phyloP scores from a whole-genome alignment of 2,329 filamentous ascomycete species.

The Lojkania enalia region DNA sequence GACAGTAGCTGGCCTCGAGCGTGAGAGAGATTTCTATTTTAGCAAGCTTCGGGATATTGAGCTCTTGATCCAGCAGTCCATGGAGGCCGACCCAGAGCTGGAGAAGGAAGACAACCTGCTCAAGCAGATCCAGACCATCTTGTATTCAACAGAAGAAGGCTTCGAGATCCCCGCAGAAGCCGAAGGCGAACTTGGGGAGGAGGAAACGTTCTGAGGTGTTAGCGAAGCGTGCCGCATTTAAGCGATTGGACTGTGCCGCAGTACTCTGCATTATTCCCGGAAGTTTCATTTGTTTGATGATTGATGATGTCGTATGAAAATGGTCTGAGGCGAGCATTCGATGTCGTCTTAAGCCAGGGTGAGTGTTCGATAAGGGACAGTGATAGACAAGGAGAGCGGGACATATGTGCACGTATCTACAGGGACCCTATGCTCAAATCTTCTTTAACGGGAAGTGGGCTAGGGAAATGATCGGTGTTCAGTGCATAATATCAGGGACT shows the following conservation, averaged over 20 bases:
- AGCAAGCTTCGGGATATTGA: slow-evolving; percentile 98
- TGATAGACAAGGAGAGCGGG: slow-evolving; percentile 3
- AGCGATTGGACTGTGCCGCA: slow-evolving; percentile 30
- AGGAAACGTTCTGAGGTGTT: slow-evolving; percentile 47
- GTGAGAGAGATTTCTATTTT: slow-evolving; percentile 98
- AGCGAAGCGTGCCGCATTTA: slow-evolving; percentile 33
- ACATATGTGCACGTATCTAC: slow-evolving; percentile 11
- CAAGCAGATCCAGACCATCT: slow-evolving; percentile 93
- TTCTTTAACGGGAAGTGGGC: too few species aligned
- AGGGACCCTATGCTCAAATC: slow-evolving; percentile 4
- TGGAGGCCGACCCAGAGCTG: slow-evolving; percentile 88
- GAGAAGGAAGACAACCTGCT: slow-evolving; percentile 93
- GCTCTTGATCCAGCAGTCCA: slow-evolving; percentile 86
- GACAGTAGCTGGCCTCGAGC: slow-evolving; percentile 90
- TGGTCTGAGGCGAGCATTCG: not conserved
- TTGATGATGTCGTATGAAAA: slow-evolving; percentile 11
- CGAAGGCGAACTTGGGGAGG: slow-evolving; percentile 73
- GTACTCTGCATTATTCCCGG: slow-evolving; percentile 35
- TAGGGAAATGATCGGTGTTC: too few species aligned
- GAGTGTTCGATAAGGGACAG: slow-evolving; percentile 5
- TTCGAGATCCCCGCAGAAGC: slow-evolving; percentile 88
- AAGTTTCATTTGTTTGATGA: slow-evolving; percentile 11
- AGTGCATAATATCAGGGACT: too few species aligned
- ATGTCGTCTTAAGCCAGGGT: not conserved
- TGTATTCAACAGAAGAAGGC: slow-evolving; percentile 87